A percentile compares a stretch with the other conserved stretches of the same genome.
These are phyloP conservation scores for Rhodotorula graminis DNA, from an alignment of 768 basidiomycete genomes.

Conservation along the genomic window DNA sequence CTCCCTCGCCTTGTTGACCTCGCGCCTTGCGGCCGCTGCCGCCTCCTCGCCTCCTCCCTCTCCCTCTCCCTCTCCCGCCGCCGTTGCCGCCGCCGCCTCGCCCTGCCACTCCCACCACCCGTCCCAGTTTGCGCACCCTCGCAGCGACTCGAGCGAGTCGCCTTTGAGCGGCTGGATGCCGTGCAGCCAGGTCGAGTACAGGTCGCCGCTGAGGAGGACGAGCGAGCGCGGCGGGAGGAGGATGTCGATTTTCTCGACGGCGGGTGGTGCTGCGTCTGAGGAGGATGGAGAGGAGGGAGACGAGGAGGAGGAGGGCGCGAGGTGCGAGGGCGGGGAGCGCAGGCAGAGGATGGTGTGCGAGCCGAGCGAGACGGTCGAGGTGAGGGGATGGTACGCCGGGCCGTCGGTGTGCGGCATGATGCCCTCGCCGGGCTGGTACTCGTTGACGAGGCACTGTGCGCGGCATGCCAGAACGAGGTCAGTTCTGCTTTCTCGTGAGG, in stretches of 20 bases:
- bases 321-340: slow-evolving; percentile 57
- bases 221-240: slow-evolving; percentile 81
- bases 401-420: slow-evolving; percentile 97
- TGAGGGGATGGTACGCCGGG: slow-evolving; percentile 76
- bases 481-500: no score
- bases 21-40: background rate
- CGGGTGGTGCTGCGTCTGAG: no score
- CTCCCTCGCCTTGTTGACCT: slow-evolving; percentile 54
- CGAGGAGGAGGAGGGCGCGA: slow-evolving; percentile 49
- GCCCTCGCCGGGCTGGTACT: slow-evolving; percentile 80
- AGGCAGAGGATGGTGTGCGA: slow-evolving; percentile 80
- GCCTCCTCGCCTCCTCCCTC: background rate
- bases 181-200: slow-evolving; percentile 64
- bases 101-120: slow-evolving; percentile 37
- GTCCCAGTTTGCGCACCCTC: slow-evolving; percentile 42
- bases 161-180: slow-evolving; percentile 38
- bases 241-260: slow-evolving; percentile 54
- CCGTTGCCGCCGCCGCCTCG: background rate
- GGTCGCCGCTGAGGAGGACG: slow-evolving; percentile 63
- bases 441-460: slow-evolving; percentile 38
- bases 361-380: slow-evolving; percentile 82
- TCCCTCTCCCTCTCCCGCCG: background rate
- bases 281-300: background rate
- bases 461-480: no score
- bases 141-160: slow-evolving; percentile 38